These are phyloP conservation scores for Aspergillus fischeri DNA, from an alignment of 2,329 filamentous ascomycete genomes.

Conservation along the genomic window DNA sequence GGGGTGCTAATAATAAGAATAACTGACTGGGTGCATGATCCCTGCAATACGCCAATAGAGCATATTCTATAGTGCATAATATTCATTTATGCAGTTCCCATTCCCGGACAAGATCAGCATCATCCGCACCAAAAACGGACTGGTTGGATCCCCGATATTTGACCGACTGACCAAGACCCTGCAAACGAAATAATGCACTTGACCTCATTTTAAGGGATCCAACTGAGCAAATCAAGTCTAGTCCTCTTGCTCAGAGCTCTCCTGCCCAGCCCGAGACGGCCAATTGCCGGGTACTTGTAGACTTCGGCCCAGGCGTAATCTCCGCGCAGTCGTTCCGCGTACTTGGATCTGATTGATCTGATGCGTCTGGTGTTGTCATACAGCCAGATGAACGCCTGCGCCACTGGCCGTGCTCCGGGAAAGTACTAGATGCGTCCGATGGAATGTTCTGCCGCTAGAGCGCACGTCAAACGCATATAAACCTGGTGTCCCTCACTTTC, in stretches of 20 bases:
- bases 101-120: conserved; percentile 2
- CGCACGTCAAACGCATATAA: conserved; percentile 3
- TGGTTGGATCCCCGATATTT: conserved; percentile 17
- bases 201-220: not conserved
- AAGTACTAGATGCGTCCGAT: not conserved
- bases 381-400: not conserved
- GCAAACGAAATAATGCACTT: not conserved
- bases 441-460: not conserved
- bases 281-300: conserved; percentile 7
- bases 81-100: not conserved
- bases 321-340: conserved; percentile 2
- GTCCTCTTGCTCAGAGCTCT: not conserved
- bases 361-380: conserved; percentile 5
- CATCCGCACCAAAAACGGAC: conserved; percentile 1
- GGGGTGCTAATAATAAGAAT: not conserved
- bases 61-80: not conserved
- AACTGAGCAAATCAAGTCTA: not conserved
- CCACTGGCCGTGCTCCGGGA: not conserved
- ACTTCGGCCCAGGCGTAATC: conserved; percentile 1
- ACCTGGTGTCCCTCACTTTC: not conserved
- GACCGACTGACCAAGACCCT: conserved; percentile 6
- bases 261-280: conserved; percentile 4
- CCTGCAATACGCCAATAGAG: not conserved
- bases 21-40: not conserved
- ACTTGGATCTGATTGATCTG: not conserved